Conservation (phyloP, 805 yeast genomes). For the Clavispora vitiphila region DNA sequence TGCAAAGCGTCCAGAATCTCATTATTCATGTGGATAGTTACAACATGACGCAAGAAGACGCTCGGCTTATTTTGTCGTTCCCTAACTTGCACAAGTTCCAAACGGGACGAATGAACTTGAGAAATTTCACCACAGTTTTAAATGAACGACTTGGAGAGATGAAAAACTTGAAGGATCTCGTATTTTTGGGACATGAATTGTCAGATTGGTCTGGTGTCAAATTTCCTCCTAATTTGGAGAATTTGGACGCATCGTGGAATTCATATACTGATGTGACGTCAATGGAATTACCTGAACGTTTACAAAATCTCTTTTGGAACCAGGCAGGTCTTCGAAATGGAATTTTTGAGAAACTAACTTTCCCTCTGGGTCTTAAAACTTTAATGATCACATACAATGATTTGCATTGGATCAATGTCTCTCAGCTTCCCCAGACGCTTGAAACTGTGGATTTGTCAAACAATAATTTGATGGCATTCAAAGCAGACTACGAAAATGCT, state of each 20-base stretch:
- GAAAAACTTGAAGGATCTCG: conserved; percentile 19
- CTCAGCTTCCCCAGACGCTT: conserved; percentile 23
- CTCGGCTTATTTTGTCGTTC: conserved; percentile 20
- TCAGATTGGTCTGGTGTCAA: conserved; percentile 22
- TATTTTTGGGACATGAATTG: conserved; percentile 30
- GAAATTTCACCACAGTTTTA: background rate
- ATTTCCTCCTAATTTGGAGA: conserved; percentile 23
- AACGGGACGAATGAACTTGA: conserved; percentile 21
- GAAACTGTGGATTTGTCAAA: conserved; percentile 27
- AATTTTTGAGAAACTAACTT: conserved; percentile 5
- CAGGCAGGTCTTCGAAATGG: conserved; percentile 18
- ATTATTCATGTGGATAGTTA: conserved; percentile 27
- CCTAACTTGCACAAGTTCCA: conserved; percentile 27
- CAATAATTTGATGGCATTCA: conserved; percentile 16
- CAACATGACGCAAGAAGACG: conserved; percentile 15
- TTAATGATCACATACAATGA: conserved; percentile 31
- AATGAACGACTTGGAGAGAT: conserved; percentile 7
- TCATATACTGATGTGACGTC: conserved; percentile 19
- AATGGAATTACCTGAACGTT: conserved; percentile 17
- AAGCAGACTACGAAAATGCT: conserved; percentile 2
- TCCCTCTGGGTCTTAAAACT: conserved; percentile 22
- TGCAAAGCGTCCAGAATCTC: conserved; percentile 13
- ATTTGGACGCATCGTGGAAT: conserved; percentile 36
- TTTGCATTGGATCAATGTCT: conserved; percentile 17
- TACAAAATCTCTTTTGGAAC: conserved; percentile 29